phyloP scores from a whole-genome alignment of 768 basidiomycete species.

The Dendrothele bispora region DNA sequence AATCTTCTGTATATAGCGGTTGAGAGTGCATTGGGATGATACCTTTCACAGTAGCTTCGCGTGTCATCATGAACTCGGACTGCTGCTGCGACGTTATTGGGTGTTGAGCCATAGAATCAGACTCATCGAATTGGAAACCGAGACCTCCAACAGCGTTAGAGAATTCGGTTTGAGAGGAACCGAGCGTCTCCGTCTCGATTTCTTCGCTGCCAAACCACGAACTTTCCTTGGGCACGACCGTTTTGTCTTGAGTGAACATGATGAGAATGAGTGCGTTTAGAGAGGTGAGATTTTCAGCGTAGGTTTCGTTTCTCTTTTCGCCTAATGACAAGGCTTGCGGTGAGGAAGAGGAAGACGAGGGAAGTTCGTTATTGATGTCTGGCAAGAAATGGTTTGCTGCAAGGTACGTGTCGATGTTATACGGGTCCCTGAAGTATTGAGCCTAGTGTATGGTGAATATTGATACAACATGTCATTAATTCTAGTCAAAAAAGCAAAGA shows the following conservation, averaged over 20 bases:
- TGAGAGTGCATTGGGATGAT: conserved; percentile 75
- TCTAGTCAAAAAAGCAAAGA: not conserved
- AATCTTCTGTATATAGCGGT: conserved; percentile 73
- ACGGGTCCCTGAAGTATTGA: conserved; percentile 83
- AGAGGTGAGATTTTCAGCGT: conserved; percentile 56
- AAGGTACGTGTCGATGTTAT: conserved; percentile 57
- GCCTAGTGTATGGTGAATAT: conserved; percentile 48
- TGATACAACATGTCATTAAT: not conserved
- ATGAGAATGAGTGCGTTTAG: conserved; percentile 72
- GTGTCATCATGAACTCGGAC: not conserved
- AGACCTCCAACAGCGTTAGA: too few relatives aligned
- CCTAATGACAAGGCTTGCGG: too few relatives aligned
- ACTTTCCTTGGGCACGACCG: conserved; percentile 82
- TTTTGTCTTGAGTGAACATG: conserved; percentile 70
- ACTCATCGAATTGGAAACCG: conserved; percentile 10
- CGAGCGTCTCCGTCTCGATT: conserved; percentile 29
- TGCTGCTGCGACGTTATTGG: too few relatives aligned
- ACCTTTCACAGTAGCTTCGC: conserved; percentile 6
- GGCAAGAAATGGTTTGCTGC: conserved; percentile 65
- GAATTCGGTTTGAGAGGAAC: too few relatives aligned
- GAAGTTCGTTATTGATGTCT: conserved; percentile 77
- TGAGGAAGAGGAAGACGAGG: too few relatives aligned
- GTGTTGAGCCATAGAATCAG: not conserved
- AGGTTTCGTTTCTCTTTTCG: conserved; percentile 56
- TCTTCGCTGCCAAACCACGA: conserved; percentile 83